phyloP scores from a whole-genome alignment of 768 basidiomycete genomes.

The Tulasnella sp. region DNA sequence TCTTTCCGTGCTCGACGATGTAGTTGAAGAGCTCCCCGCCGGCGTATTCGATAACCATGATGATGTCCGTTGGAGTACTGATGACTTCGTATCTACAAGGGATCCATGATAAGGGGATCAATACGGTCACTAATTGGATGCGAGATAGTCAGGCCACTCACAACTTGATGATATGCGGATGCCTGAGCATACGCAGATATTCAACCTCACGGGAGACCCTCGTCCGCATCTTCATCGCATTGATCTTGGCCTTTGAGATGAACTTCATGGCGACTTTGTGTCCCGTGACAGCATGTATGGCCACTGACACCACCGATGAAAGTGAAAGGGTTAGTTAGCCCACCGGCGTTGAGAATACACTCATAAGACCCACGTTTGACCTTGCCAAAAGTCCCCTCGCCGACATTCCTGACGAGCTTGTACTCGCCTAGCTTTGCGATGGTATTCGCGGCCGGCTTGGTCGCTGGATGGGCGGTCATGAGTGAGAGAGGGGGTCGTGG shows the following conservation, averaged over 20 bases:
- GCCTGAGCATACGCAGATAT: constrained; percentile 86
- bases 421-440: constrained; percentile 72
- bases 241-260: constrained; percentile 88
- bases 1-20: constrained; percentile 87
- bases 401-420: constrained; percentile 75
- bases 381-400: constrained; percentile 96
- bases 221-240: constrained; percentile 81
- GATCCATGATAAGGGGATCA: constrained; percentile 36
- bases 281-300: constrained; percentile 85
- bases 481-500: background rate
- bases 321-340: no score
- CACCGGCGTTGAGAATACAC: background rate
- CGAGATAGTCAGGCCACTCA: constrained; percentile 31
- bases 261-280: constrained; percentile 97
- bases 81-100: constrained; percentile 45
- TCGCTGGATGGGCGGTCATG: background rate
- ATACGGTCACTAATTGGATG: constrained; percentile 24
- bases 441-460: background rate
- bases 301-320: constrained; percentile 47
- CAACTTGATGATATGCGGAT: constrained; percentile 98
- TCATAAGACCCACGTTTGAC: constrained; percentile 74
- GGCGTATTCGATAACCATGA: constrained; percentile 95
- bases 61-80: constrained; percentile 88
- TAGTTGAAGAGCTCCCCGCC: constrained; percentile 97
- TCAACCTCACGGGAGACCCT: constrained; percentile 92